Base-by-base conservation (phyloP, 2,329 filamentous ascomycete species). In the Hypoxylon sp. region DNA sequence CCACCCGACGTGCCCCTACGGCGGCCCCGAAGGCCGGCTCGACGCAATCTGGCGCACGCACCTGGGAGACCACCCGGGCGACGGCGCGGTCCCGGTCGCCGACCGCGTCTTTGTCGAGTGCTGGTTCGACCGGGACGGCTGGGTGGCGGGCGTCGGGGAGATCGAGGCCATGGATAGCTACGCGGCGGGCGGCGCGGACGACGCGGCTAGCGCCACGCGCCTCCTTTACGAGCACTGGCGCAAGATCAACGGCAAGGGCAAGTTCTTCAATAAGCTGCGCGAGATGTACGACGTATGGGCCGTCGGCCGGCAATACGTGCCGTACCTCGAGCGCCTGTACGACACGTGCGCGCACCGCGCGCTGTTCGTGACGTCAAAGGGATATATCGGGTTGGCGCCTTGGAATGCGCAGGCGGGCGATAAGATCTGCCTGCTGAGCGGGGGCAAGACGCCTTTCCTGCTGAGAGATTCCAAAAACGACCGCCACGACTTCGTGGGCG, bases 301-400 rank as follows among this genome's bases (percentile, higher is more conserved):
- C 4, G 44, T 62, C 11, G 34, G 30, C 4, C 28, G 59, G 30
- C 20, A 49, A 6, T 65, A 65, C 50, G 44, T 60, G 26, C 52
- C 49, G 26, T 62, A 62, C 26, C 47, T 59, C 34, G 34, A 49
- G 20, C 50, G 63, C 13, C 56, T 66, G n/a, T 46, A 47, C 28
- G 43, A 52, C 30, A 32, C 48, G 10, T 62, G 59, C 32, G 53
- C 50, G 13, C 60, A 66, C 20, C 49, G 67, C 39, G 59, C 50
- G 17, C 44, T 69, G 17, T 67, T 64, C 57, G 64, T 68, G 6
- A 67, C 66, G 24, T 30, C 50, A 17, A 48, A 34, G 24, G 64
- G 67, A 10, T 65, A 67, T 44, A 52, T 69, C 8, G 67, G 67
- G 10, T 20, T 69, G 37, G 64, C 64, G n/a, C 55, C 58, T 37